Evolutionary conservation across 2,329 filamentous ascomycete species (phyloP).

Genomic region (Geosmithia morbida): DNA sequence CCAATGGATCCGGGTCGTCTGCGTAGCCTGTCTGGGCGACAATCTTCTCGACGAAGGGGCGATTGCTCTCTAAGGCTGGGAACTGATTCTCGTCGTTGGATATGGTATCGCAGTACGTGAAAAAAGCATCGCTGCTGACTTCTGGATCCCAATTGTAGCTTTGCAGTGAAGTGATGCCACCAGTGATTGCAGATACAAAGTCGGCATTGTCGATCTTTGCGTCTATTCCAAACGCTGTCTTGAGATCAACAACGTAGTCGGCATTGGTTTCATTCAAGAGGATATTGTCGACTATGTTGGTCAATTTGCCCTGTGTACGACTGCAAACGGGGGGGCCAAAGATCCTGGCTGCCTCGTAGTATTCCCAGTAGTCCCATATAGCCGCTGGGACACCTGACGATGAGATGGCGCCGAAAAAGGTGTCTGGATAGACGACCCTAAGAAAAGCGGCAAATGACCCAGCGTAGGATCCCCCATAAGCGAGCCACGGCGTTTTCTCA

Average conservation of each 20-base stretch:
- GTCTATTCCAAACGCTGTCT: constrained; percentile 29
- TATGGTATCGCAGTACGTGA: constrained; percentile 4
- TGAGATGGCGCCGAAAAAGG: constrained; percentile 67
- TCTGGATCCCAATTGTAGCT: constrained; percentile 39
- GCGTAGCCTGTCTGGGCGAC: constrained; percentile 53
- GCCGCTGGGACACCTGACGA: constrained; percentile 69
- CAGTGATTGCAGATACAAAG: constrained; percentile 28
- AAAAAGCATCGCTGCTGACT: constrained; percentile 20
- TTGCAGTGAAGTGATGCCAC: constrained; percentile 29
- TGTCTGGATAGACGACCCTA: constrained; percentile 61
- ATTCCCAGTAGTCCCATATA: constrained; percentile 63
- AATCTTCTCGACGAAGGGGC: constrained; percentile 60
- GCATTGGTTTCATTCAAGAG: constrained; percentile 22
- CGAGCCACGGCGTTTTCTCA: constrained; percentile 53
- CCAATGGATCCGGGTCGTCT: constrained; percentile 19
- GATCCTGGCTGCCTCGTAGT: constrained; percentile 33
- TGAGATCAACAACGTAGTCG: constrained; percentile 30
- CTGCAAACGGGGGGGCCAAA: constrained; percentile 47
- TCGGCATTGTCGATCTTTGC: constrained; percentile 27
- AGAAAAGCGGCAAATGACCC: constrained; percentile 67
- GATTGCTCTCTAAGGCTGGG: constrained; percentile 20
- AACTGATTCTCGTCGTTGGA: constrained; percentile 1
- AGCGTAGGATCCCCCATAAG: constrained; percentile 75
- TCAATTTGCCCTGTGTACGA: constrained; percentile 42
- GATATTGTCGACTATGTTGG: constrained; percentile 34